Percentiles rank a stretch among this genome's conserved stretches.
Conservation (phyloP, 2,329 filamentous ascomycete genomes). For the Raffaelea albimanens region DNA sequence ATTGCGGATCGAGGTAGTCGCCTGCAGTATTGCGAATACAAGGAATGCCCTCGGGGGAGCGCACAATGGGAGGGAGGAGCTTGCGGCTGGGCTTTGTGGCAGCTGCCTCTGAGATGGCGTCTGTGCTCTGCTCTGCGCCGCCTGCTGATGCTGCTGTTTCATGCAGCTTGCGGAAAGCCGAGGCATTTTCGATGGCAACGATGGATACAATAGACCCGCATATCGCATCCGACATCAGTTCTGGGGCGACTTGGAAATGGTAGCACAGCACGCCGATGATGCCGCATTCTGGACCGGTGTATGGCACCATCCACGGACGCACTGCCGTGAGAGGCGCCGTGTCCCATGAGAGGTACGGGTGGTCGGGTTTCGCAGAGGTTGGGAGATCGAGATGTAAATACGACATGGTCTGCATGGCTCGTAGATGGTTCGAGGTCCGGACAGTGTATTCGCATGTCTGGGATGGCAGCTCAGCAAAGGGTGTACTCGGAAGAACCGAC, state of each 20-base stretch:
- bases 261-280: slow-evolving; percentile 61
- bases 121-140: slow-evolving; percentile 8
- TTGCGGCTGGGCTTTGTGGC: too few relatives aligned
- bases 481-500: slow-evolving; percentile 28
- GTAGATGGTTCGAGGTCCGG: slow-evolving; percentile 56
- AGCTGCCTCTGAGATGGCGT: background rate
- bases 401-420: slow-evolving; percentile 69
- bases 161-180: slow-evolving; percentile 31
- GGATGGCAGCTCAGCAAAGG: slow-evolving; percentile 47
- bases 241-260: slow-evolving; percentile 50
- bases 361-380: background rate
- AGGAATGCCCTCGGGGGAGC: slow-evolving; percentile 47
- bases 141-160: too few relatives aligned
- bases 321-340: slow-evolving; percentile 43
- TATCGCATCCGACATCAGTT: slow-evolving; percentile 53
- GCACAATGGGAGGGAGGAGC: slow-evolving; percentile 20
- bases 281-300: slow-evolving; percentile 38
- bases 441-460: slow-evolving; percentile 34
- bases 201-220: slow-evolving; percentile 63
- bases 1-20: slow-evolving; percentile 48
- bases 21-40: slow-evolving; percentile 47
- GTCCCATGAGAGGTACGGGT: slow-evolving; percentile 32
- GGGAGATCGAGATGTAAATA: slow-evolving; percentile 55
- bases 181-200: slow-evolving; percentile 47
- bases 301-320: slow-evolving; percentile 54